Percentiles rank a stretch among this genome's conserved stretches.
Evolutionary conservation across 2,329 filamentous ascomycete species (phyloP).

Genomic region (Diplodia corticola): DNA sequence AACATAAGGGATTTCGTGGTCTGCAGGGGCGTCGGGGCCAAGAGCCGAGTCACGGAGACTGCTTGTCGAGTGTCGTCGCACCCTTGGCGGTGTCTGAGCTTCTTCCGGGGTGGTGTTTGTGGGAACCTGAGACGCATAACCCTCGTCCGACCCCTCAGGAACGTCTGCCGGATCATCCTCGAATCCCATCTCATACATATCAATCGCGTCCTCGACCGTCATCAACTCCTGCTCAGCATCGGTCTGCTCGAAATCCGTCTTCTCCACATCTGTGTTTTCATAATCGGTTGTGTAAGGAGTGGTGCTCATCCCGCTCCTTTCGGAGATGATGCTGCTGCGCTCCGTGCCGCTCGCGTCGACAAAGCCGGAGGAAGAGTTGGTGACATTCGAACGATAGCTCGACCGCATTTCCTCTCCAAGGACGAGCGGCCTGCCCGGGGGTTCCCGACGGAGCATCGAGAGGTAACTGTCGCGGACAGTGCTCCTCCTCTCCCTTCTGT

Average conservation of each 20-base stretch:
- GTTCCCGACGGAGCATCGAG: constrained; percentile 39
- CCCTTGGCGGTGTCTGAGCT: constrained; percentile 19
- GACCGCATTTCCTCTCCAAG: constrained; percentile 50
- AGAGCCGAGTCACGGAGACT: constrained; percentile 19
- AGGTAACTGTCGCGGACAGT: constrained; percentile 30
- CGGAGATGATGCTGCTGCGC: constrained; percentile 78
- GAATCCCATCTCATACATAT: constrained; percentile 61
- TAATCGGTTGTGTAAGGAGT: constrained; percentile 59
- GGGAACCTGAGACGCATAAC: constrained; percentile 26
- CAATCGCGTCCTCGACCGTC: constrained; percentile 62
- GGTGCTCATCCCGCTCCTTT: constrained; percentile 69
- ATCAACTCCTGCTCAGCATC: constrained; percentile 46
- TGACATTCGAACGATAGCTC: constrained; percentile 62
- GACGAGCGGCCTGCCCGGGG: constrained; percentile 34
- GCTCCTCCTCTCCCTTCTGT: constrained; percentile 36
- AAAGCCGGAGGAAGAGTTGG: constrained; percentile 58
- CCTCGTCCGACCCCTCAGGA: constrained; percentile 28
- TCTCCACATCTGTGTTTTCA: constrained; percentile 27
- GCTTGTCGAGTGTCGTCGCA: constrained; percentile 20
- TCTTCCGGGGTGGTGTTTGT: constrained; percentile 24
- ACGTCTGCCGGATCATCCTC: constrained; percentile 44
- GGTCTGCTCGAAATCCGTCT: constrained; percentile 24
- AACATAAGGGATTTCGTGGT: constrained; percentile 21
- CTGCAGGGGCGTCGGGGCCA: constrained; percentile 15
- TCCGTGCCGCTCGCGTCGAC: constrained; percentile 67